phyloP scores from a whole-genome alignment of 2,329 filamentous ascomycete species.

The Rhynchosporium graminicola region DNA sequence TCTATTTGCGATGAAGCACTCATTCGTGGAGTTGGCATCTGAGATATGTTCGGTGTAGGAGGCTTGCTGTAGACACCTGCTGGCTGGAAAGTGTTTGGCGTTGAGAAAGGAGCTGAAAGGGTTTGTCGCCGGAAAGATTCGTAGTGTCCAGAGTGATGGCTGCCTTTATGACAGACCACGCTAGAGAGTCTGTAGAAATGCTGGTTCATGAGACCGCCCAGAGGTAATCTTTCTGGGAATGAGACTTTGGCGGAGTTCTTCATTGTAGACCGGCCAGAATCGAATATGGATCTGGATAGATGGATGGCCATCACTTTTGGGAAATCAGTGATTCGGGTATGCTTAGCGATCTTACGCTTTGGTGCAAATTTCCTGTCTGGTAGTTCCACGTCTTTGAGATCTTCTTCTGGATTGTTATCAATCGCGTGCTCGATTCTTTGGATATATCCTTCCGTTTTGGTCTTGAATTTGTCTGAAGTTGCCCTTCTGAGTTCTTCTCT shows the following conservation, averaged over 20 bases:
- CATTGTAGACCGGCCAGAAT: slow-evolving; percentile 70
- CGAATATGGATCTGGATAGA: slow-evolving; percentile 90
- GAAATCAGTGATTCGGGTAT: slow-evolving; percentile 83
- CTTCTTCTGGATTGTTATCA: slow-evolving; percentile 76
- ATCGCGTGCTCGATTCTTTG: slow-evolving; percentile 68
- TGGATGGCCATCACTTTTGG: slow-evolving; percentile 91
- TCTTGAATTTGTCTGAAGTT: slow-evolving; percentile 52
- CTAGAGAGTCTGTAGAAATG: slow-evolving; percentile 82
- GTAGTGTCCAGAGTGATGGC: slow-evolving; percentile 95
- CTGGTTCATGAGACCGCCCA: slow-evolving; percentile 77
- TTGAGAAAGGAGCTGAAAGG: slow-evolving; percentile 76
- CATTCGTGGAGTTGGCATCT: slow-evolving; percentile 39
- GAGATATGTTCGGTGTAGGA: slow-evolving; percentile 33
- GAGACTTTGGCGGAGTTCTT: slow-evolving; percentile 95
- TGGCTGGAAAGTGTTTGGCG: slow-evolving; percentile 74
- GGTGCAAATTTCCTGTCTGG: slow-evolving; percentile 76
- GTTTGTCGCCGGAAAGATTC: slow-evolving; percentile 92
- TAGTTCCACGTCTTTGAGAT: slow-evolving; percentile 70
- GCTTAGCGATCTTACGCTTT: slow-evolving; percentile 80
- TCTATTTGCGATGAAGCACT: slow-evolving; percentile 40
- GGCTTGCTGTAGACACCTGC: slow-evolving; percentile 63
- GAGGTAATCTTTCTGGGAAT: slow-evolving; percentile 82
- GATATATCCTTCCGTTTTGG: slow-evolving; percentile 58
- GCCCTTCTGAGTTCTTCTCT: slow-evolving; percentile 57
- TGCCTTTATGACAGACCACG: slow-evolving; percentile 91